Conservation (phyloP, 2,329 filamentous ascomycete species). For the Xylaria arbuscula region DNA sequence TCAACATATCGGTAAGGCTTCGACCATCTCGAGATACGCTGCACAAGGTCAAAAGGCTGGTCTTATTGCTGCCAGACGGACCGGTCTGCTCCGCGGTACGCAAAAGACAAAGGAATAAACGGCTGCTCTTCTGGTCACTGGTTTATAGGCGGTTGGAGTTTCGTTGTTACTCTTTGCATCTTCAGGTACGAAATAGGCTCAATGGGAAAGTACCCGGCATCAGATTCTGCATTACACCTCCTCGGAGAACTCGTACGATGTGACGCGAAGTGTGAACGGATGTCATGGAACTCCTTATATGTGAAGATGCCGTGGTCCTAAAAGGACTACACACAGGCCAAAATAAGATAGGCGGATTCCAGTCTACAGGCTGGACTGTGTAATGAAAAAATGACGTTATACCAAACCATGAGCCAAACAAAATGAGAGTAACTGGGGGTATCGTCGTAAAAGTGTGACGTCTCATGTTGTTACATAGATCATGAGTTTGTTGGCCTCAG, state of each 20-base stretch:
- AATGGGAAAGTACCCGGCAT: constrained; percentile 54
- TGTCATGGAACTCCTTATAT: constrained; percentile 26
- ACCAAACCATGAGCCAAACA: constrained; percentile 18
- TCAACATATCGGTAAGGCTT: constrained; percentile 99
- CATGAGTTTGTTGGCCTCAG: neutral
- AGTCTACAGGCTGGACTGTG: constrained; percentile 33
- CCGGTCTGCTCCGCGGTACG: constrained; percentile 99
- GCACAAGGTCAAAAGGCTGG: constrained; percentile 99
- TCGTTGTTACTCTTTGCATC: constrained; percentile 71
- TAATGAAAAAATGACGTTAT: constrained; percentile 39
- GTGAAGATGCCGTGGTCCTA: constrained; percentile 36
- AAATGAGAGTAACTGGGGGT: neutral
- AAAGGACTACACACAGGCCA: constrained; percentile 28
- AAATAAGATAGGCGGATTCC: constrained; percentile 36
- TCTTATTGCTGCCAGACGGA: constrained; percentile 99
- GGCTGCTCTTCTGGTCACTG: constrained; percentile 50
- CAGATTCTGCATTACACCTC: constrained; percentile 43
- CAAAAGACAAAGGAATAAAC: constrained; percentile 99
- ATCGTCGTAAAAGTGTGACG: no score
- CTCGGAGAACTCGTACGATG: constrained; percentile 33
- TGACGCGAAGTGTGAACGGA: constrained; percentile 40
- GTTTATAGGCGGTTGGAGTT: constrained; percentile 72
- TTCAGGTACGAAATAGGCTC: constrained; percentile 58
- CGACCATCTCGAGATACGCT: constrained; percentile 98
- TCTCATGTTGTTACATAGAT: neutral